Conservation (phyloP, 345 rosid genomes). For the Noccaea bulbosa region DNA sequence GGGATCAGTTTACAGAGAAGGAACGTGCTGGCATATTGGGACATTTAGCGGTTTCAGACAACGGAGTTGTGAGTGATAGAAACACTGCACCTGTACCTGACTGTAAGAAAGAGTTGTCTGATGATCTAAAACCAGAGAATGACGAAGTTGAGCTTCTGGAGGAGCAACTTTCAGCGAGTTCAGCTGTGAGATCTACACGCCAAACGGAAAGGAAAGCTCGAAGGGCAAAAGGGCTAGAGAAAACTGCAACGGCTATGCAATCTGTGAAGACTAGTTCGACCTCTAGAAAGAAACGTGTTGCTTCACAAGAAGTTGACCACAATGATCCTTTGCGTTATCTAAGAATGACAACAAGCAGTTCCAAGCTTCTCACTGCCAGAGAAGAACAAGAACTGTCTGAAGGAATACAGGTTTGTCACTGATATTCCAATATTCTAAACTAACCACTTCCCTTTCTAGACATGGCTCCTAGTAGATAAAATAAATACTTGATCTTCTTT, state of each 20-base stretch:
- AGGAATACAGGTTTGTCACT: constrained; percentile 84
- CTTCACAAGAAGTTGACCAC: constrained; percentile 67
- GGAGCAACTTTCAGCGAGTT: constrained; percentile 55
- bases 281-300: constrained; percentile 61
- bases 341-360: constrained; percentile 67
- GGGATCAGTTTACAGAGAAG: constrained; percentile 55
- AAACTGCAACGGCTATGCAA: constrained; percentile 56
- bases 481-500: constrained; percentile 28
- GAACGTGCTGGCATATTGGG: constrained; percentile 65
- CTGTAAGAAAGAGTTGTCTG: constrained; percentile 46
- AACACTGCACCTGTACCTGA: constrained; percentile 38
- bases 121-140: constrained; percentile 52
- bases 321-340: constrained; percentile 81
- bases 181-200: constrained; percentile 75
- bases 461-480: neutral
- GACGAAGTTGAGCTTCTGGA: constrained; percentile 64
- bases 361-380: constrained; percentile 78
- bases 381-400: constrained; percentile 79
- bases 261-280: constrained; percentile 58
- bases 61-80: constrained; percentile 37
- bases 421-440: constrained; percentile 10
- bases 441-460: constrained; percentile 3
- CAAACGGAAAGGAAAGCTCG: constrained; percentile 78
- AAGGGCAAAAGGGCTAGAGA: constrained; percentile 73
- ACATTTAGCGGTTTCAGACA: constrained; percentile 49